These are phyloP conservation scores for Sporothrix brunneoviolacea DNA, from an alignment of 2,329 filamentous ascomycete species.

Conservation along the genomic window DNA sequence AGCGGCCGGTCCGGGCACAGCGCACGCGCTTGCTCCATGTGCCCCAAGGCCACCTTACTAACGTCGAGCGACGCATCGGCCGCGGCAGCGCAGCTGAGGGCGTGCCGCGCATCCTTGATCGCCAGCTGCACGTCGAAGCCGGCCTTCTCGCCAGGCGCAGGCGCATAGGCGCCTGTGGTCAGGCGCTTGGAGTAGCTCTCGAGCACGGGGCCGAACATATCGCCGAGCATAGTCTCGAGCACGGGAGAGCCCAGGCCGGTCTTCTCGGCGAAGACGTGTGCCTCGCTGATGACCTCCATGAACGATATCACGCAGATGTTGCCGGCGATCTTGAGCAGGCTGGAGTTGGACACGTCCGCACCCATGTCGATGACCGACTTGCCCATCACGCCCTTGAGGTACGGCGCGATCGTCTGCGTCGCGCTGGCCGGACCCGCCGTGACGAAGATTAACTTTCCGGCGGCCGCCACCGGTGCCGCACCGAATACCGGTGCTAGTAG, in stretches of 20 bases:
- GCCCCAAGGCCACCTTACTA: no score
- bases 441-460: conserved; percentile 2
- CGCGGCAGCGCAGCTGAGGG: no score
- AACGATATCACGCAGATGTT: conserved; percentile 7
- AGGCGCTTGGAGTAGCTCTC: conserved; percentile 12
- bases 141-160: conserved; percentile 1
- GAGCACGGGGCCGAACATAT: conserved; percentile 6
- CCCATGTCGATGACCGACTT: conserved; percentile 8
- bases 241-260: conserved; percentile 1
- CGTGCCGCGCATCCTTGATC: conserved; percentile 7
- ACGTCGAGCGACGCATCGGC: no score
- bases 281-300: conserved; percentile 4
- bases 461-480: neutral
- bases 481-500: conserved; percentile 5
- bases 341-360: conserved; percentile 6
- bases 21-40: no score
- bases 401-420: neutral
- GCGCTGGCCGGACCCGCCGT: neutral
- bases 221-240: conserved; percentile 1
- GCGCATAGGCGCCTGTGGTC: neutral
- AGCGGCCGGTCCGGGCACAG: no score
- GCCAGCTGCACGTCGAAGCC: conserved; percentile 8
- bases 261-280: conserved; percentile 12
- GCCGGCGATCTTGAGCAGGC: conserved; percentile 10
- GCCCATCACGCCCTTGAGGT: conserved; percentile 6